Conservation (phyloP, 192 early-diverging fungal genomes). For the Backusella psychrophila region DNA sequence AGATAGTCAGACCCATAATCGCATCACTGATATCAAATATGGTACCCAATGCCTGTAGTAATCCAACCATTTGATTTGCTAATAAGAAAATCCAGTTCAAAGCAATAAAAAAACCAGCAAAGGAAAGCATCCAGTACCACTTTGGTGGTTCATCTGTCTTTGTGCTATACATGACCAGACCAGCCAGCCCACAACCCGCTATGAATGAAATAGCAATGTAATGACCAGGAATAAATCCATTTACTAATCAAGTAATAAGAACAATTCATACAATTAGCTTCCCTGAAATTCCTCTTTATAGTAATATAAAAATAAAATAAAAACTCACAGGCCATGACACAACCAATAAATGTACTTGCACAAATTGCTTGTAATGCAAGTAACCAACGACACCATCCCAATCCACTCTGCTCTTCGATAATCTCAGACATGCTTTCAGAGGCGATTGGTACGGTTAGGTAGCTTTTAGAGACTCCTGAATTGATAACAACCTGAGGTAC, state of each 20-base stretch:
- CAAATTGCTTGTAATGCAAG: conserved; percentile 51
- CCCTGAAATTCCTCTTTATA: not conserved
- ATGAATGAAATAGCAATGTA: conserved; percentile 24
- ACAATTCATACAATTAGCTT: not conserved
- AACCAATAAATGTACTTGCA: conserved; percentile 52
- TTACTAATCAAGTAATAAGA: conserved; percentile 10
- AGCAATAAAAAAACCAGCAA: conserved; percentile 72
- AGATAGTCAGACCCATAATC: conserved; percentile 78
- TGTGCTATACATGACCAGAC: conserved; percentile 25
- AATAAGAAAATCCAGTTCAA: conserved; percentile 85
- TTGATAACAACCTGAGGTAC: not conserved
- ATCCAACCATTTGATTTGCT: conserved; percentile 83
- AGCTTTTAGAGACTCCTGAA: not conserved
- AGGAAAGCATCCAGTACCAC: conserved; percentile 45
- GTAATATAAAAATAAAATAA: not conserved
- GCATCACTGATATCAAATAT: conserved; percentile 80
- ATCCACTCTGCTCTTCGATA: conserved; percentile 15
- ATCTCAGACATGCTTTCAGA: not conserved
- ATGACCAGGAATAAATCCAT: conserved; percentile 16
- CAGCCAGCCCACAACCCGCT: conserved; percentile 30
- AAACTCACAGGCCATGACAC: conserved; percentile 39
- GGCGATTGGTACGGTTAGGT: not conserved
- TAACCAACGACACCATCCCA: conserved; percentile 52
- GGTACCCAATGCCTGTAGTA: conserved; percentile 77
- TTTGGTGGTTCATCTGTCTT: conserved; percentile 37